Percentiles rank a stretch among this genome's conserved stretches.
Evolutionary conservation across 75 land plant genomes (phyloP).

Genomic region (Picea sitchensis): DNA sequence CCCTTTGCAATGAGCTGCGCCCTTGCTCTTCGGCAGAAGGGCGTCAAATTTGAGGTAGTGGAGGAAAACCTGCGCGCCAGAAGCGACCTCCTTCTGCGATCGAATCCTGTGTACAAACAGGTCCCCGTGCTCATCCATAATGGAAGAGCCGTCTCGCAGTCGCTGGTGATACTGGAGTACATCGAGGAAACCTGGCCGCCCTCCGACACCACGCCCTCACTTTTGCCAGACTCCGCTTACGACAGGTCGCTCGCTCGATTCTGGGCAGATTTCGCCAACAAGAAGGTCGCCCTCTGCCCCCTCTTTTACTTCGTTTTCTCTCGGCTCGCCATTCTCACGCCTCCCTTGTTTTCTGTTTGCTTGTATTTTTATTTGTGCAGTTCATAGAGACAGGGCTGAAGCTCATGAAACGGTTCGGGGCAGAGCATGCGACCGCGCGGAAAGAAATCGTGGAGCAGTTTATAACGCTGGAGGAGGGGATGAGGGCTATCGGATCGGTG

Average conservation of each 20-base stretch:
- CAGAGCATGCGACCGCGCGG: neutral
- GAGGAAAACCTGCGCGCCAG: neutral
- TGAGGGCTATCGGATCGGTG: neutral
- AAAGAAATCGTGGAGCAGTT: neutral
- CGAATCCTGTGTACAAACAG: neutral
- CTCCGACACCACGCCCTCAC: neutral
- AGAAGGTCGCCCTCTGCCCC: neutral
- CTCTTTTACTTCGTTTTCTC: neutral
- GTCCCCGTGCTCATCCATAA: constrained; percentile 9
- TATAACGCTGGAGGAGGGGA: neutral
- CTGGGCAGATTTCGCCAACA: constrained; percentile 23
- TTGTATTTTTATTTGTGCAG: neutral
- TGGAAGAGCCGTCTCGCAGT: constrained; percentile 13
- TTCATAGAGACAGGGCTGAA: neutral
- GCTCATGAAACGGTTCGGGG: neutral
- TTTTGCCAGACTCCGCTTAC: constrained; percentile 1
- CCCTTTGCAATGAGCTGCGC: no score
- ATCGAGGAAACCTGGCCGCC: constrained; percentile 10
- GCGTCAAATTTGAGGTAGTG: neutral
- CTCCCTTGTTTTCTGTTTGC: neutral
- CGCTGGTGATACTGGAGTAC: constrained; percentile 11
- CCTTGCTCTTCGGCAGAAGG: neutral
- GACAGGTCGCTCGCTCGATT: constrained; percentile 12
- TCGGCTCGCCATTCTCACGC: neutral
- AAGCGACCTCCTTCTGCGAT: neutral